Conservation (phyloP, 768 basidiomycete genomes). For the Amanita pallidorosea region DNA sequence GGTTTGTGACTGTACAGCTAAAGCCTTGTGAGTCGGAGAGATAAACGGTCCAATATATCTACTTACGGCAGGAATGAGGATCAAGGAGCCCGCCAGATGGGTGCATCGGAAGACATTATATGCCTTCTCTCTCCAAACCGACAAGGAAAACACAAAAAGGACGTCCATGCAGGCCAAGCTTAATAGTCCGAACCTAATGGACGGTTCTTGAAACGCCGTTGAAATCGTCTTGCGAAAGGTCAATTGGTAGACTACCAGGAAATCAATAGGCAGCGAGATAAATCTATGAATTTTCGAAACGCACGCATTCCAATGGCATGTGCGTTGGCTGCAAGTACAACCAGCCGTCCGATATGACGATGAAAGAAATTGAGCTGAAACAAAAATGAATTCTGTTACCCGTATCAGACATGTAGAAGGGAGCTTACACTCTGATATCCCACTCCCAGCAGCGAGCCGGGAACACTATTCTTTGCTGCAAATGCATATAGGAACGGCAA, state of each 20-base stretch:
- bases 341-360: conserved; percentile 50
- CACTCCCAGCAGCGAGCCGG: conserved; percentile 31
- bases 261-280: not conserved
- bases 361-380: conserved; percentile 67
- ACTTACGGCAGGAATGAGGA: conserved; percentile 47
- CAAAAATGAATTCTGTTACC: not conserved
- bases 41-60: conserved; percentile 3
- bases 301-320: conserved; percentile 50
- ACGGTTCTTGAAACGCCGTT: conserved; percentile 20
- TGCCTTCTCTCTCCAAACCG: conserved; percentile 39
- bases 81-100: conserved; percentile 45
- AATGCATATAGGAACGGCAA: conserved; percentile 32
- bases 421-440: conserved; percentile 34
- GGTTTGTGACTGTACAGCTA: conserved; percentile 41
- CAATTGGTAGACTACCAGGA: conserved; percentile 45
- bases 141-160: conserved; percentile 52
- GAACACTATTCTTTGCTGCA: conserved; percentile 38
- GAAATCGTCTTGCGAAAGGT: conserved; percentile 29
- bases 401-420: not conserved
- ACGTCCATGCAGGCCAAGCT: conserved; percentile 40
- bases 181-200: conserved; percentile 38
- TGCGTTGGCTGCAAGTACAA: conserved; percentile 47
- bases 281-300: conserved; percentile 12
- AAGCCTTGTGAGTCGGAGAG: not conserved
- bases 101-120: conserved; percentile 61